Conservation (phyloP, 1,284 basidiomycete genomes). For the Volvariella volvacea region DNA sequence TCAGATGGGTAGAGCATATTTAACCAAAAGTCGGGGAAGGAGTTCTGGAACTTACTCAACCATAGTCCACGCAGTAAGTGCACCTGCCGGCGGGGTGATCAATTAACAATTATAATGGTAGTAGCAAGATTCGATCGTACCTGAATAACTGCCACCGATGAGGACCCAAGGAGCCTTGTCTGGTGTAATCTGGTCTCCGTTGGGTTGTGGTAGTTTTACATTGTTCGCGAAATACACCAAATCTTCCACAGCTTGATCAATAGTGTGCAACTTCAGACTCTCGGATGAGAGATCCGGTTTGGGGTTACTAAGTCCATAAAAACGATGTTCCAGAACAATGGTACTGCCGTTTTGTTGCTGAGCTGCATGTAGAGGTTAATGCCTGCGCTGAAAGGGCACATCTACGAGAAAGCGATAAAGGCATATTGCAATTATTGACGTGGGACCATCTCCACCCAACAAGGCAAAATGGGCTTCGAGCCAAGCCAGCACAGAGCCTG, state of each 20-base stretch:
- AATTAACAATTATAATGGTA: conserved; percentile 3
- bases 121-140: conserved; percentile 13
- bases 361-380: conserved; percentile 33
- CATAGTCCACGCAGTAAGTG: conserved; percentile 66
- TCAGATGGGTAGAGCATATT: conserved; percentile 8
- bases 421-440: too few species aligned
- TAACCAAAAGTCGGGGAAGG: conserved; percentile 1
- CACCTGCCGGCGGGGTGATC: too few species aligned
- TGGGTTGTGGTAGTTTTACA: conserved; percentile 59
- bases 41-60: conserved; percentile 43
- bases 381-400: too few species aligned
- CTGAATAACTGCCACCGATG: conserved; percentile 64
- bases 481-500: neutral
- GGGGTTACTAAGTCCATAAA: conserved; percentile 45
- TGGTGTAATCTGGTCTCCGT: conserved; percentile 50
- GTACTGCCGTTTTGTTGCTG: conserved; percentile 59
- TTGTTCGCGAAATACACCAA: conserved; percentile 64
- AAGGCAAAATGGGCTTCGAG: too few species aligned
- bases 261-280: conserved; percentile 53
- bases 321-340: conserved; percentile 48
- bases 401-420: too few species aligned
- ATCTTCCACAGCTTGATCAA: conserved; percentile 70
- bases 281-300: conserved; percentile 52
- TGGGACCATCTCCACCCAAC: too few species aligned
- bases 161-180: conserved; percentile 61